phyloP scores from a whole-genome alignment of 331 rosid genomes.

The Spiraea crenata region DNA sequence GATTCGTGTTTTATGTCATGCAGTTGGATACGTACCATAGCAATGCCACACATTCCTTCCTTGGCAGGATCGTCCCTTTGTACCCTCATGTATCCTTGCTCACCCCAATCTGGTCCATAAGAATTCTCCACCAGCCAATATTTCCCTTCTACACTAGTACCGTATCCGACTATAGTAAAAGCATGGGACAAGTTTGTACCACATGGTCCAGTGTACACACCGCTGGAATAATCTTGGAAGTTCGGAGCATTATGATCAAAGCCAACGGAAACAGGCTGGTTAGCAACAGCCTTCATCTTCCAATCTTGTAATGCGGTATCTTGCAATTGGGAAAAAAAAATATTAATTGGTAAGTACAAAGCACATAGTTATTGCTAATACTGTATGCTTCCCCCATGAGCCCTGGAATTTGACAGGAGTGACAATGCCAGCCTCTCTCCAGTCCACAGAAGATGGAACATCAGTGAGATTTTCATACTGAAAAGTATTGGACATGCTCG shows the following conservation, averaged over 20 bases:
- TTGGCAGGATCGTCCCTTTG: neutral
- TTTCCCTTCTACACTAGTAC: neutral
- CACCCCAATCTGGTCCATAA: too few relatives aligned
- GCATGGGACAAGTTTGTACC: constrained; percentile 17
- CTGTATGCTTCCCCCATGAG: constrained; percentile 14
- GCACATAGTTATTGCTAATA: neutral
- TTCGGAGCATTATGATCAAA: neutral
- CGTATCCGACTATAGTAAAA: constrained; percentile 17
- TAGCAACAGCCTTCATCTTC: neutral
- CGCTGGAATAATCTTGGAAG: constrained; percentile 6
- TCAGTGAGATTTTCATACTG: neutral
- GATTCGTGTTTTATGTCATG: neutral
- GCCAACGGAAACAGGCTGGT: neutral
- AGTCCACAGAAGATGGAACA: constrained; percentile 14
- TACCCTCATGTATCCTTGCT: neutral
- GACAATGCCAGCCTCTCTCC: constrained; percentile 19
- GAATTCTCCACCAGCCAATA: constrained; percentile 8
- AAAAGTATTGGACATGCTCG: neutral
- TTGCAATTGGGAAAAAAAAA: too few relatives aligned
- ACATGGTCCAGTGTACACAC: constrained; percentile 16
- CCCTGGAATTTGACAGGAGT: constrained; percentile 24
- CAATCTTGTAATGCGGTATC: too few relatives aligned
- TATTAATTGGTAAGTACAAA: too few relatives aligned
- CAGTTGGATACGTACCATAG: constrained; percentile 6
- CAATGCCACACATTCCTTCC: constrained; percentile 17